Base-by-base conservation (phyloP, 2,329 filamentous ascomycete genomes). In the Cephalotrichum gorgonifer region DNA sequence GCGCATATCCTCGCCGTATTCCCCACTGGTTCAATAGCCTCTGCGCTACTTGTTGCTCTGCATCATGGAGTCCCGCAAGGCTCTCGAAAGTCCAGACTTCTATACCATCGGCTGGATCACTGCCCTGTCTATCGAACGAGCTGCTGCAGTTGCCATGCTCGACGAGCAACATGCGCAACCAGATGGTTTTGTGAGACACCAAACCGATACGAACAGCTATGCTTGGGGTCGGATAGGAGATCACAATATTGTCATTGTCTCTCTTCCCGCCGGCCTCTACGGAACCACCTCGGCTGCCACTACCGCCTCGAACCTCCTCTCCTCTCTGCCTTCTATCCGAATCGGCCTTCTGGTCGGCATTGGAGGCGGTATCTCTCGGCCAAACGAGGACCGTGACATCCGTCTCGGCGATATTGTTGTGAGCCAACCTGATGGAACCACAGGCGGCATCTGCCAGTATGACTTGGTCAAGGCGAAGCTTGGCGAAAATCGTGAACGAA, bases 171-270 rank as follows among this genome's bases (percentile, higher is more conserved):
- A 61, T 38, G 48, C 31, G 1, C 25, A 45, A 2, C 51, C 56
- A 1, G 7, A 28, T 2, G 47, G 20, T 2, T 55, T 57, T 12
- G 27, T 39, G 1, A 48, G 48, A 23, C 30, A 52, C 17, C n/a
- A 8, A 6, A 42, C 20, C 3, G 60, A 64, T 14, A 44, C 44
- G 0, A 64, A 64, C 30, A 46, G 47, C 0, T 64, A 64, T 27
- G 55, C 52, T 0, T 60, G 55, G 47, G 60, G 58, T 1, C 53
- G 54, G 0, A 51, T 63, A 1, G 53, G 56, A 1, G 9, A 48
- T 0, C 59, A 64, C 30, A 60, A 62, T 2, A 31, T 63, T 0
- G 57, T 61, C 1, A 61, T 62, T 1, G 54, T 55, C 2, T 58
- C 53, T 2, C 51, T 62, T 1, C 48, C 55, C 1, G 54, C 51